A percentile compares a stretch with the other conserved stretches of the same genome.
Conservation (phyloP, 306 rosid genomes). For the Gastrolobium villosum region DNA sequence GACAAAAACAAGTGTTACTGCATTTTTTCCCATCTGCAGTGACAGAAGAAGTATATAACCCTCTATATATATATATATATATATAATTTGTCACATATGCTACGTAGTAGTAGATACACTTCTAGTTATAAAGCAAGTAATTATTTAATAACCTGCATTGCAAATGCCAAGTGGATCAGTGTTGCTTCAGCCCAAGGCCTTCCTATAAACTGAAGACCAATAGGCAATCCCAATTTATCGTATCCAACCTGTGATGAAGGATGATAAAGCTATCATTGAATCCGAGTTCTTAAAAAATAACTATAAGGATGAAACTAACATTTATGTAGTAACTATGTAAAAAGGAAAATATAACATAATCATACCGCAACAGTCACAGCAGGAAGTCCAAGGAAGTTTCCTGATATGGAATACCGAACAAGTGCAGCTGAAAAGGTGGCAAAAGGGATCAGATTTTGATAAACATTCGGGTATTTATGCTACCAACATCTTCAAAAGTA, state of each 20-base stretch:
- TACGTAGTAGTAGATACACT: neutral
- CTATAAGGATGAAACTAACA: neutral
- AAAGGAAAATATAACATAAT: constrained; percentile 29
- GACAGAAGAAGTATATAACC: too few relatives aligned
- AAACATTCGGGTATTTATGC: neutral
- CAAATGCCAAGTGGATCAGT: constrained; percentile 79
- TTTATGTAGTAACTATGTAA: neutral
- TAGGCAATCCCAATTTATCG: constrained; percentile 80
- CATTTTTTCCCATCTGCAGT: too few relatives aligned
- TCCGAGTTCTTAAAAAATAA: neutral
- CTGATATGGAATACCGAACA: constrained; percentile 79
- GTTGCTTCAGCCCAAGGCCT: constrained; percentile 94
- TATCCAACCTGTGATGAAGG: constrained; percentile 75
- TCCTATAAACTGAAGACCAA: constrained; percentile 94
- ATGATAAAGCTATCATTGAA: neutral
- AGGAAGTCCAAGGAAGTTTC: constrained; percentile 92
- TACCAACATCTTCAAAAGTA: neutral
- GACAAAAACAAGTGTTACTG: too few relatives aligned
- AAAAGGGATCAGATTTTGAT: constrained; percentile 24
- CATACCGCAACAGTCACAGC: constrained; percentile 84
- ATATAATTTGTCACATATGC: neutral
- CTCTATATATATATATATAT: too few relatives aligned
- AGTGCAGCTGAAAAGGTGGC: constrained; percentile 79
- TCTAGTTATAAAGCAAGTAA: neutral
- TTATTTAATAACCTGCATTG: constrained; percentile 68